These are phyloP conservation scores for Calamus simplicifolius DNA, from an alignment of 176 grass and related monocot genomes.

Conservation along the genomic window DNA sequence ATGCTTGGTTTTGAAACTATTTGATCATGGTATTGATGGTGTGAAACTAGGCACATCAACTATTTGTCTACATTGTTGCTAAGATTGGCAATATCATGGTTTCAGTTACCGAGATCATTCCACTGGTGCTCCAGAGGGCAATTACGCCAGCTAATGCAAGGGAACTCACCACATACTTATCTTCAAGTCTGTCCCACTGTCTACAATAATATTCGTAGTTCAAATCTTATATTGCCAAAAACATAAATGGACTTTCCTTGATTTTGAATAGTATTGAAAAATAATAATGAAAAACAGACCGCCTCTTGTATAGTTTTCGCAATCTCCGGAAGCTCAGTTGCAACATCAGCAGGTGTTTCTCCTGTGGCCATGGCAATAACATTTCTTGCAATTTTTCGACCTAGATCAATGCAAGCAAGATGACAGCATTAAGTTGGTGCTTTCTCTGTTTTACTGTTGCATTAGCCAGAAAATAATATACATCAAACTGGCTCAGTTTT, in stretches of 20 bases:
- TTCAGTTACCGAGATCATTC: conserved; percentile 59
- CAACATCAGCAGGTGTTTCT: conserved; percentile 37
- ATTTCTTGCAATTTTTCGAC: conserved; percentile 59
- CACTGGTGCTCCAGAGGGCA: conserved; percentile 70
- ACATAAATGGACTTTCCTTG: too few relatives aligned
- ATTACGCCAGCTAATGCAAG: conserved; percentile 46
- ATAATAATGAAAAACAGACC: conserved; percentile 28
- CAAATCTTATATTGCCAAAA: not conserved
- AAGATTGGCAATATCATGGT: not conserved
- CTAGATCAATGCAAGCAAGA: conserved; percentile 16
- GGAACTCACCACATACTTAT: conserved; percentile 74
- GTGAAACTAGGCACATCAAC: too few relatives aligned
- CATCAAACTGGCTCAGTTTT: too few relatives aligned
- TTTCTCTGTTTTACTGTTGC: too few relatives aligned
- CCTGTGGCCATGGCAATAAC: conserved; percentile 60
- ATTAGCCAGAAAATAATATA: too few relatives aligned
- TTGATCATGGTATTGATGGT: too few relatives aligned
- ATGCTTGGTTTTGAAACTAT: too few relatives aligned
- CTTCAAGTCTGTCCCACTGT: conserved; percentile 81
- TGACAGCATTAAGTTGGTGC: too few relatives aligned
- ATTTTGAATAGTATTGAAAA: not conserved
- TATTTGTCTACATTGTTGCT: not conserved
- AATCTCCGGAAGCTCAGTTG: conserved; percentile 57
- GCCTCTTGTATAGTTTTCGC: conserved; percentile 52
- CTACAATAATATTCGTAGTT: not conserved